Evolutionary conservation across 345 rosid species (phyloP).

Genomic region (Eucalyptus caleyi): DNA sequence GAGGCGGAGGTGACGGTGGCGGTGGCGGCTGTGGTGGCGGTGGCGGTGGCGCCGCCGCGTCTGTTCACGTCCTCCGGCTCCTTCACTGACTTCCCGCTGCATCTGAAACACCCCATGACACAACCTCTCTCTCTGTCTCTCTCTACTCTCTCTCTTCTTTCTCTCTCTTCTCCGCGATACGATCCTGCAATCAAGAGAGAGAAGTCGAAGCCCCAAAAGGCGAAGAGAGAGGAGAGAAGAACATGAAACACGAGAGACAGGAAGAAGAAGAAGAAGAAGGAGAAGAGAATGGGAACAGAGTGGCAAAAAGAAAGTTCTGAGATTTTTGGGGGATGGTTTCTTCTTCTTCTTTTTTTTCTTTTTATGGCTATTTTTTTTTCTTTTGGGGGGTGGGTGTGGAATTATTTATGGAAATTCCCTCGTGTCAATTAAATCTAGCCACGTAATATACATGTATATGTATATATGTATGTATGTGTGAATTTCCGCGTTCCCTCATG

Average conservation of each 20-base stretch:
- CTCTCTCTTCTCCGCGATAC: not conserved
- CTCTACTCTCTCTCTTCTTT: not conserved
- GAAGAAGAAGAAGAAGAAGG: not conserved
- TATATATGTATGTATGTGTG: not conserved
- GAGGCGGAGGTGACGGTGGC: rapidly evolving
- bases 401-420: not conserved
- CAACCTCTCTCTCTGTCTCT: not conserved
- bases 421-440: not conserved
- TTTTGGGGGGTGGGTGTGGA: not conserved
- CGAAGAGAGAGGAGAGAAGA: not conserved
- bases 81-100: slow-evolving; percentile 21
- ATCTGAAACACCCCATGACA: slow-evolving; percentile 64
- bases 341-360: not conserved
- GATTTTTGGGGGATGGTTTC: not conserved
- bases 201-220: not conserved
- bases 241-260: not conserved
- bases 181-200: not conserved
- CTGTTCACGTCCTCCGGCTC: slow-evolving; percentile 8
- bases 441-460: not conserved
- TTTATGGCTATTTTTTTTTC: not conserved
- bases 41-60: not conserved
- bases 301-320: not conserved
- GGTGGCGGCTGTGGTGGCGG: not conserved
- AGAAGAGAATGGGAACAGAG: not conserved
- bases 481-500: not conserved